A percentile compares a stretch with the other conserved stretches of the same genome.
These are phyloP conservation scores for Amniculicola lignicola DNA, from an alignment of 495 filamentous ascomycete genomes.

Conservation along the genomic window DNA sequence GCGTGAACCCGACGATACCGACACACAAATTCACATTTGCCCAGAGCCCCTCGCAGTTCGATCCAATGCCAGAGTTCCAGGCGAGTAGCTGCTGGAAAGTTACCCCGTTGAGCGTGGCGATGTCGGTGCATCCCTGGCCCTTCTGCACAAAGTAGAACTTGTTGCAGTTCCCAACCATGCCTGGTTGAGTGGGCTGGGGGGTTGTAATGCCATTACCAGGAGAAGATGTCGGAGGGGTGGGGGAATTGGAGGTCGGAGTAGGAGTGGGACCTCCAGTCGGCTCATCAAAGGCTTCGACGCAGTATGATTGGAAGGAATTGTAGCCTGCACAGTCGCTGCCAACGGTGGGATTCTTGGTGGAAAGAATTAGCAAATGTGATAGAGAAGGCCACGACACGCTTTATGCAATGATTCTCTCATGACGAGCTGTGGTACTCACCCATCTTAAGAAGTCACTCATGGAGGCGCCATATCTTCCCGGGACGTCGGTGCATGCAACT, in stretches of 20 bases:
- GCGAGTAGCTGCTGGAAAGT: background rate
- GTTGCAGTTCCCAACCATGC: slow-evolving; percentile 8
- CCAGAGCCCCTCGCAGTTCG: background rate
- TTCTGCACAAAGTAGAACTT: background rate
- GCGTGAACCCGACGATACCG: background rate
- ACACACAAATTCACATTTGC: background rate
- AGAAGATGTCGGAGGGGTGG: background rate
- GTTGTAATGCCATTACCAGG: slow-evolving; percentile 2
- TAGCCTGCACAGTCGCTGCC: no score
- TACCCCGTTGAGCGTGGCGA: background rate
- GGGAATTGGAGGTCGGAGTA: background rate
- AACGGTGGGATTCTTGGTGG: no score
- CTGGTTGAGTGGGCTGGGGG: background rate
- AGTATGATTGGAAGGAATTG: no score
- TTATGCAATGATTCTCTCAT: no score
- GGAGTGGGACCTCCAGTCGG: no score
- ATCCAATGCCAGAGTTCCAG: slow-evolving; percentile 1
- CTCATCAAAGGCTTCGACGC: no score
- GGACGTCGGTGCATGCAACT: no score
- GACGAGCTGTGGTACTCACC: no score
- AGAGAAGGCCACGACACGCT: no score
- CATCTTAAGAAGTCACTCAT: no score
- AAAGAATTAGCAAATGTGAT: no score
- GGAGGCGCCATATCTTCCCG: no score
- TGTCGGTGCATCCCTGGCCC: background rate